Conservation (phyloP, 257 asterid species). For the Hygrophila difformis region DNA sequence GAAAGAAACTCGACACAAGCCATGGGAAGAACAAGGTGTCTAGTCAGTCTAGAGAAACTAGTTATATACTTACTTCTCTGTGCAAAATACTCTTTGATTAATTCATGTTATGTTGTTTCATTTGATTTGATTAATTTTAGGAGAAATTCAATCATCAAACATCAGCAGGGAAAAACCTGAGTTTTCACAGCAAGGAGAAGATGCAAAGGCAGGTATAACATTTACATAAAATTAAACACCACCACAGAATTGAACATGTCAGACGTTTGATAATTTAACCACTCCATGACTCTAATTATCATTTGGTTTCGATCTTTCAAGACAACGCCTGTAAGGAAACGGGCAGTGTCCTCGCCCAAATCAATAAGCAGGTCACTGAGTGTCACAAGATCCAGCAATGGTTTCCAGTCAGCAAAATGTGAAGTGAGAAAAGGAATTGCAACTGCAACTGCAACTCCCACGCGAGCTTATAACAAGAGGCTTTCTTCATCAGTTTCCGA, state of each 20-base stretch:
- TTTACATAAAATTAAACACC: not conserved
- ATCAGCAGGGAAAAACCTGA: slow-evolving; percentile 14
- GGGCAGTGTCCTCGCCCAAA: slow-evolving; percentile 16
- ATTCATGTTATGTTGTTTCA: no score
- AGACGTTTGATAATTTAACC: no score
- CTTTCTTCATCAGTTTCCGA: slow-evolving; percentile 18
- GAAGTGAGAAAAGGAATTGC: slow-evolving; percentile 10
- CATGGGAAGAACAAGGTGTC: no score
- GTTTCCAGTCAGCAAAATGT: slow-evolving; percentile 9
- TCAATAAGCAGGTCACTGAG: slow-evolving; percentile 20
- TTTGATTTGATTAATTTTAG: no score
- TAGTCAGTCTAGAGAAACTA: no score
- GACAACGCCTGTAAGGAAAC: slow-evolving; percentile 16
- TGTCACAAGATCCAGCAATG: slow-evolving; percentile 14
- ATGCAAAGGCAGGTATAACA: slow-evolving; percentile 21
- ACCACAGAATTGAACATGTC: no score
- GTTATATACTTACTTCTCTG: no score
- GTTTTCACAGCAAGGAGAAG: slow-evolving; percentile 19
- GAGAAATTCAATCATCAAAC: slow-evolving; percentile 16
- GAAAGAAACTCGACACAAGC: no score
- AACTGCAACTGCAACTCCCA: slow-evolving; percentile 8
- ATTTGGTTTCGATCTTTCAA: slow-evolving; percentile 2
- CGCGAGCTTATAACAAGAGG: no score
- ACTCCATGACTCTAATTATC: not conserved
- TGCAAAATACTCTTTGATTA: no score